Base-by-base conservation (phyloP, 495 filamentous ascomycete genomes). In the Penicillium flavigenum region DNA sequence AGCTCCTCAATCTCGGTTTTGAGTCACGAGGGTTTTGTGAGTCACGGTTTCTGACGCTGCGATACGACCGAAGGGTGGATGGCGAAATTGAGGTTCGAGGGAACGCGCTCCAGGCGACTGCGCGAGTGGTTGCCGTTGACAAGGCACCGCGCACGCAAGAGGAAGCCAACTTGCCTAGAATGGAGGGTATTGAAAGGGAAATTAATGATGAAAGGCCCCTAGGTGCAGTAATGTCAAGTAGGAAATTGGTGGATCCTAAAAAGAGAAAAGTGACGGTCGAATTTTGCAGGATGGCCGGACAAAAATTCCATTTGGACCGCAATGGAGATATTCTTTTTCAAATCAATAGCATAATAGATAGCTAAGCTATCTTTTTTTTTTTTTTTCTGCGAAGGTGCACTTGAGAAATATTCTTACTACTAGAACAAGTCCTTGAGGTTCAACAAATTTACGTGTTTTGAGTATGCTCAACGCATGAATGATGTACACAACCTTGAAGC, bases 151-250 rank as follows among this genome's bases (percentile, higher is more conserved):
- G 59, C 54, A 65, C 58, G 24, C 51, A 59, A 60, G 72, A 47
- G 59, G 72, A 76, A 74, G 76, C 76, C 76, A 79, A 78, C 56
- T 68, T 79, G 36, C 7, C 36, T 17, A 39, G 16, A 39, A 39
- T 39, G 74, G 61, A 64, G 71, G 58, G 31, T 26, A 24, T 47
- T 1, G 4, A 53, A 42, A 47, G 34, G n/a, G 6, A 39, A 59
- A 46, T 29, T 36, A 26, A 57, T 19, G 29, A 45, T 49, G 14
- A 27, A 47, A 47, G 14, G 3, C 52, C 32, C 12, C 6, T 9
- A 38, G 19, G 20, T 26, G 31, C 17, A 38, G 16, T 24, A 14
- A n/a, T 26, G 34, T 24, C 41, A n/a, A 36, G 31, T 34, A 34
- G 11, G 31, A 22, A 34, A 47, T 26, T 47, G 52, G 53, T 47